Percentiles rank a stretch among this genome's conserved stretches.
phyloP scores from a whole-genome alignment of 2,329 filamentous ascomycete species.

The Epichloe gansuensis region DNA sequence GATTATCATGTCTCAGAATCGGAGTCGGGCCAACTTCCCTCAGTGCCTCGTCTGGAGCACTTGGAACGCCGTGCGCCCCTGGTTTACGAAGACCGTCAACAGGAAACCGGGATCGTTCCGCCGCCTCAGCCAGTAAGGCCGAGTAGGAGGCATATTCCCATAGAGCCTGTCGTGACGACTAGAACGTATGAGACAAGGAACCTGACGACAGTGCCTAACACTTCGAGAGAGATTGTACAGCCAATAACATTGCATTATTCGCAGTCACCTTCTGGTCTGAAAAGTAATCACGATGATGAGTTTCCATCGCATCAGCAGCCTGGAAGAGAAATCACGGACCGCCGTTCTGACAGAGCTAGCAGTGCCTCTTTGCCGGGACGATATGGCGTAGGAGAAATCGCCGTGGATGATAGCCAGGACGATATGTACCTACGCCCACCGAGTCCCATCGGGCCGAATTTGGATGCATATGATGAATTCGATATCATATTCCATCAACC shows the following conservation, averaged over 20 bases:
- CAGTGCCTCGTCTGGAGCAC: neutral
- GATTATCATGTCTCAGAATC: neutral
- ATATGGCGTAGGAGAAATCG: neutral
- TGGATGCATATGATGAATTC: constrained; percentile 18
- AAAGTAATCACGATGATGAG: neutral
- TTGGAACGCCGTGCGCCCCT: neutral
- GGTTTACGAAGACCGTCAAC: neutral
- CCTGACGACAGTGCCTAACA: neutral
- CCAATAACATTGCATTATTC: neutral
- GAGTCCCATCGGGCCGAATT: constrained; percentile 13
- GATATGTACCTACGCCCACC: constrained; percentile 1
- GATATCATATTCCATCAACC: constrained; percentile 12
- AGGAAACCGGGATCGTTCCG: neutral
- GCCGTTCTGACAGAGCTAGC: neutral
- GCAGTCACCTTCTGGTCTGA: neutral
- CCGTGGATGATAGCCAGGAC: neutral
- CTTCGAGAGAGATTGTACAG: neutral
- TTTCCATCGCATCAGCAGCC: neutral
- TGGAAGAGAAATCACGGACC: neutral
- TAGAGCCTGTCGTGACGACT: neutral
- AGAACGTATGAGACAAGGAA: neutral
- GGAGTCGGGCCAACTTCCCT: neutral
- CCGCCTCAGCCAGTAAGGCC: neutral
- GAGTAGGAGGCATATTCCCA: neutral
- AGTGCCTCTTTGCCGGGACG: neutral